phyloP scores from a whole-genome alignment of 2,329 filamentous ascomycete genomes.

The Trichoderma simmonsii region DNA sequence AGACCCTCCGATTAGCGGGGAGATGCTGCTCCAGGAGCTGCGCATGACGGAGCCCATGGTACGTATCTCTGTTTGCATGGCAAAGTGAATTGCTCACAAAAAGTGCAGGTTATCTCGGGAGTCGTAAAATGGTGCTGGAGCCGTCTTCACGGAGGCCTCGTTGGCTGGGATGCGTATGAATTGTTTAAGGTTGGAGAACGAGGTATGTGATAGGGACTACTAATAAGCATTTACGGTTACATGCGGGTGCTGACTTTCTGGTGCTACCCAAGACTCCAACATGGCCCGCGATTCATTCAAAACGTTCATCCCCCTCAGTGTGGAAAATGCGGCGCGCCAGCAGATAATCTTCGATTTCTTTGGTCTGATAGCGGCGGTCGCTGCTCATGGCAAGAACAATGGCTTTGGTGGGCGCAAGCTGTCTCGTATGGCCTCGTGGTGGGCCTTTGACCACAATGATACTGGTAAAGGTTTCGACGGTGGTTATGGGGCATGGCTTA shows the following conservation, averaged over 20 bases:
- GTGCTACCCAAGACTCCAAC: constrained; percentile 66
- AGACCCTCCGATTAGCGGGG: constrained; percentile 61
- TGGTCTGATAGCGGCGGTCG: constrained; percentile 84
- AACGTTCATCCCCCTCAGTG: constrained; percentile 91
- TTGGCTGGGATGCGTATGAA: constrained; percentile 96
- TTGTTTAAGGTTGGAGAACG: constrained; percentile 91
- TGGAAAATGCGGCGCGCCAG: constrained; percentile 79
- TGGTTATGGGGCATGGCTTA: constrained; percentile 85
- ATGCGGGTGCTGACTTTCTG: neutral
- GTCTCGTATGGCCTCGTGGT: constrained; percentile 95
- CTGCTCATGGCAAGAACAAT: constrained; percentile 89
- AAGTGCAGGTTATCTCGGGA: constrained; percentile 75
- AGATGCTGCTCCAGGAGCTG: constrained; percentile 76
- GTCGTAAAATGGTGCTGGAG: constrained; percentile 99
- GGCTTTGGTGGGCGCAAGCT: constrained; percentile 90
- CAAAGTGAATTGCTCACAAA: constrained; percentile 25
- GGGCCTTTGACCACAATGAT: constrained; percentile 92
- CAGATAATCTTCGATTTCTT: constrained; percentile 97
- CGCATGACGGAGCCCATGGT: constrained; percentile 94
- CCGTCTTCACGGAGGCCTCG: constrained; percentile 82
- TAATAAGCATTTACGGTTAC: neutral
- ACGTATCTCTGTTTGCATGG: constrained; percentile 32
- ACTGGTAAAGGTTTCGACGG: constrained; percentile 89
- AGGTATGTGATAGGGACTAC: constrained; percentile 51
- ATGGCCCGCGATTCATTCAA: constrained; percentile 91